Evolutionary conservation across 2,329 filamentous ascomycete species (phyloP).

Genomic region (Lasiodiplodia hormozganensis): DNA sequence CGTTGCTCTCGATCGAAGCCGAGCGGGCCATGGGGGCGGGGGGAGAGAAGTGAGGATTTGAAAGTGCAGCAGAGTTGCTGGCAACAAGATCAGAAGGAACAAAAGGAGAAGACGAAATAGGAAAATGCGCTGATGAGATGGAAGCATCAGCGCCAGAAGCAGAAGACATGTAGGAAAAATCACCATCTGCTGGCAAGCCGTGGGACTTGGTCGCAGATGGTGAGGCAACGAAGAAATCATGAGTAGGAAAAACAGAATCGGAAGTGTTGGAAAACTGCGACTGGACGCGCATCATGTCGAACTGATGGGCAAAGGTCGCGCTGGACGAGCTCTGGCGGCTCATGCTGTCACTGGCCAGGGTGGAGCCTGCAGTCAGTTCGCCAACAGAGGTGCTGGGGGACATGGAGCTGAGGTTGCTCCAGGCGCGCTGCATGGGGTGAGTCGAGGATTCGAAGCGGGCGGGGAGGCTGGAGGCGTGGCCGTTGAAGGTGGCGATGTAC

Average conservation of each 20-base stretch:
- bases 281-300: conserved; percentile 54
- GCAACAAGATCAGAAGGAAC: conserved; percentile 44
- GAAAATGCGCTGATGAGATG: conserved; percentile 29
- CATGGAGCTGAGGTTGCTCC: conserved; percentile 42
- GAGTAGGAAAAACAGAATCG: conserved; percentile 43
- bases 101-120: conserved; percentile 43
- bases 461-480: conserved; percentile 29
- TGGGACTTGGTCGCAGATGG: conserved; percentile 33
- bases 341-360: conserved; percentile 49
- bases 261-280: conserved; percentile 49
- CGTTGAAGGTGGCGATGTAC: conserved; percentile 43
- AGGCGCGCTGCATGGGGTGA: conserved; percentile 33
- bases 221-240: conserved; percentile 31
- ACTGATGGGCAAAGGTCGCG: conserved; percentile 48
- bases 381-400: conserved; percentile 47
- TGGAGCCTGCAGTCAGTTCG: conserved; percentile 46
- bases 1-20: conserved; percentile 46
- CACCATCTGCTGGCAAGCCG: conserved; percentile 29
- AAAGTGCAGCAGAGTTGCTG: conserved; percentile 27
- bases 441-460: conserved; percentile 32
- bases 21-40: conserved; percentile 21
- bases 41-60: conserved; percentile 22
- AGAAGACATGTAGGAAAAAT: conserved; percentile 29
- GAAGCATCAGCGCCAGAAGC: conserved; percentile 34
- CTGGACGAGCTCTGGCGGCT: conserved; percentile 54